A percentile compares a stretch with the other conserved stretches of the same genome.
Evolutionary conservation across 805 yeast species (phyloP).

Genomic region (Komagataella kurtzmanii): DNA sequence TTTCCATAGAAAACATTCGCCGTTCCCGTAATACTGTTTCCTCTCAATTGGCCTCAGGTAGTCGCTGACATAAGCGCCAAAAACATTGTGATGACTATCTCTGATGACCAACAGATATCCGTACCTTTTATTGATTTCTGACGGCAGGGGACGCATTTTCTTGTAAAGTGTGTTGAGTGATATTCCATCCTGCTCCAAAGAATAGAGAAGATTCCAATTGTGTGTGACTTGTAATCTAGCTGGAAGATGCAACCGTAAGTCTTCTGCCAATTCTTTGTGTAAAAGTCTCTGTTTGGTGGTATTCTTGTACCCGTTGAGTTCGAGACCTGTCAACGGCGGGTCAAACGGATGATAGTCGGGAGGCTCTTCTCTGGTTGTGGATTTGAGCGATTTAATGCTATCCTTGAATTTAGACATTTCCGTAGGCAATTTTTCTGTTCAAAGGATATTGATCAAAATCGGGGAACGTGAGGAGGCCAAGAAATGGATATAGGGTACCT

Average conservation of each 20-base stretch:
- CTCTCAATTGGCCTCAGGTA: constrained; percentile 57
- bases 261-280: constrained; percentile 48
- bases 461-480: not conserved
- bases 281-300: constrained; percentile 48
- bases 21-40: constrained; percentile 78
- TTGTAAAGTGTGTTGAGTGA: constrained; percentile 69
- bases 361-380: not conserved
- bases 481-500: not conserved
- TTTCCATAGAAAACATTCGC: constrained; percentile 91
- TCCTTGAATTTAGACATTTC: not conserved
- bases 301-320: constrained; percentile 44
- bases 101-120: constrained; percentile 69
- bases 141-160: constrained; percentile 29
- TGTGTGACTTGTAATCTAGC: constrained; percentile 65
- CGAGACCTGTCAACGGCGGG: constrained; percentile 41
- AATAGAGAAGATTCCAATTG: constrained; percentile 67
- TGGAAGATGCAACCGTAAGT: constrained; percentile 62
- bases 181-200: constrained; percentile 89
- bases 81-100: constrained; percentile 49
- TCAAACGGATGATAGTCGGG: constrained; percentile 4
- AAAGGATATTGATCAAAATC: not conserved
- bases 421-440: not conserved
- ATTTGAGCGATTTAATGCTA: not conserved
- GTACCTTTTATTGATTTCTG: constrained; percentile 13
- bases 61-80: constrained; percentile 77